Evolutionary conservation across 2,329 filamentous ascomycete species (phyloP).

Genomic region (Blastomyces gilchristii): DNA sequence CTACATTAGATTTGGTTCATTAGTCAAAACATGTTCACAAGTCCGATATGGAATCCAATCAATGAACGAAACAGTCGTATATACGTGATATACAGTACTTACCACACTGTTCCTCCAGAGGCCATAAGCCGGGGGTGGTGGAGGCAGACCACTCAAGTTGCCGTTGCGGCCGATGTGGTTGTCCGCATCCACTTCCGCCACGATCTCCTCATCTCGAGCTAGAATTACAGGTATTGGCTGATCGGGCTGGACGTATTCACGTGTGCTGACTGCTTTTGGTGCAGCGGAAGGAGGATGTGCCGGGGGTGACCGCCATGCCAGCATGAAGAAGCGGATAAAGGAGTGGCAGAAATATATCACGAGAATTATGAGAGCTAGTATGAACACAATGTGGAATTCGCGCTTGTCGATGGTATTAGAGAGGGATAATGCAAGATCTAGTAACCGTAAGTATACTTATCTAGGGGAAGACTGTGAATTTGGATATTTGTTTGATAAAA

Average conservation of each 20-base stretch:
- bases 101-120: slow-evolving; percentile 75
- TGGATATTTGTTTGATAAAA: background rate
- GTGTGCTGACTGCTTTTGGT: slow-evolving; percentile 44
- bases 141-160: slow-evolving; percentile 30
- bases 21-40: background rate
- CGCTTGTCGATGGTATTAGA: slow-evolving; percentile 53
- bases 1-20: slow-evolving; percentile 28
- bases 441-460: background rate
- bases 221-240: slow-evolving; percentile 68
- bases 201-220: slow-evolving; percentile 60
- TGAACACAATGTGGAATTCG: slow-evolving; percentile 69
- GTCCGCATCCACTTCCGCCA: background rate
- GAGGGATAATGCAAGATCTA: slow-evolving; percentile 64
- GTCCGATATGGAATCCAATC: background rate
- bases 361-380: slow-evolving; percentile 63
- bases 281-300: slow-evolving; percentile 28
- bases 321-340: slow-evolving; percentile 61
- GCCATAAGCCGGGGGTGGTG: slow-evolving; percentile 73
- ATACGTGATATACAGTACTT: slow-evolving; percentile 31
- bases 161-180: background rate
- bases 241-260: slow-evolving; percentile 59
- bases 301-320: slow-evolving; percentile 44
- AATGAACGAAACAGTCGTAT: background rate
- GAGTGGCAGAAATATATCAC: slow-evolving; percentile 74
- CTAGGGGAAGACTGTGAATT: background rate